Conservation (phyloP, 306 rosid genomes). For the Erythrophleum fordii region DNA sequence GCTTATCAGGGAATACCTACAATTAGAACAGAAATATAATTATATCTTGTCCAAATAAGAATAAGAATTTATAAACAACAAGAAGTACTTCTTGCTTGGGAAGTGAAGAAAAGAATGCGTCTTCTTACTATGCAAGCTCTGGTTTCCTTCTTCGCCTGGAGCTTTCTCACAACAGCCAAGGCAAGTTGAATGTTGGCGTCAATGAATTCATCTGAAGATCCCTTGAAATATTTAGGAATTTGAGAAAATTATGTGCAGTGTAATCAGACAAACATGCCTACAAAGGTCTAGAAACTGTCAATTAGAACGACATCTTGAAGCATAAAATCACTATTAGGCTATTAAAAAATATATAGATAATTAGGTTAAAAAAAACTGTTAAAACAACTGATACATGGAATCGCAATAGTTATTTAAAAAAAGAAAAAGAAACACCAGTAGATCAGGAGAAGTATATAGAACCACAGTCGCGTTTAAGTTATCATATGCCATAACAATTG, state of each 20-base stretch:
- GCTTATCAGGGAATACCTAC: conserved; percentile 96
- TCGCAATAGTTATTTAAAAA: background rate
- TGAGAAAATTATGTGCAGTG: conserved; percentile 68
- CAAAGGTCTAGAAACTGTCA: conserved; percentile 43
- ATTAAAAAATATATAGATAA: background rate
- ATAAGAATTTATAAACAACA: background rate
- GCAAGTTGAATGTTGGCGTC: conserved; percentile 96
- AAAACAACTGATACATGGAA: conserved; percentile 5
- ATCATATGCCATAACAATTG: background rate
- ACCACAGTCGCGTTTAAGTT: background rate
- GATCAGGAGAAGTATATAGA: conserved; percentile 13
- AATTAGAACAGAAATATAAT: conserved; percentile 32
- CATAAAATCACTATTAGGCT: conserved; percentile 21
- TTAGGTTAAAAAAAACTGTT: background rate
- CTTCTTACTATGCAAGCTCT: conserved; percentile 81
- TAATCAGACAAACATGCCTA: conserved; percentile 47
- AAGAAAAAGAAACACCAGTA: background rate
- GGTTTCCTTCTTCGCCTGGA: conserved; percentile 69
- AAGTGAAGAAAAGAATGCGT: conserved; percentile 32
- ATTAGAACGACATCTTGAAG: conserved; percentile 42
- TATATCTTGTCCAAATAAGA: conserved; percentile 19
- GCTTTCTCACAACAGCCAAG: conserved; percentile 86
- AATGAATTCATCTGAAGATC: conserved; percentile 99
- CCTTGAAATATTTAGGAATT: conserved; percentile 94
- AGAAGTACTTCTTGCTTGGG: conserved; percentile 1